Base-by-base conservation (phyloP, 805 yeast genomes). In the Starmerella davenportii region DNA sequence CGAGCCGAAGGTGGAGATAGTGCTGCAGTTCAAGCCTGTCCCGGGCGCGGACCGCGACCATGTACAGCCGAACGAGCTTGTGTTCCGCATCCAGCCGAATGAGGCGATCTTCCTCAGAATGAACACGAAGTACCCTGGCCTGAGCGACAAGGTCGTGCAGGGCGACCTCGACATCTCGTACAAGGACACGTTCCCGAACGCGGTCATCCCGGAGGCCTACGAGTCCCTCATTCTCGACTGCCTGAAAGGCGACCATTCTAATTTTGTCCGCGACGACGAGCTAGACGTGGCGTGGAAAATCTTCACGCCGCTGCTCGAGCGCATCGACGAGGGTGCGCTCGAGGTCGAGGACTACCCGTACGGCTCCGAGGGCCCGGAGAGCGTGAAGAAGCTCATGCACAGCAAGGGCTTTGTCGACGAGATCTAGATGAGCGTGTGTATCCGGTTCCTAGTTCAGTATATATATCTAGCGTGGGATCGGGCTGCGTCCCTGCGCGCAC, bases 211-310 rank as follows among this genome's bases (percentile, higher is more conserved):
- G 34, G 95, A 87, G 66, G 96, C 96, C 31, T 90, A 90, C 60
- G 98, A 90, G 65, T 79, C 95, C 1, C 72, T 90, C 51, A 81
- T 90, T 52, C 74, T 92, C 60, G 96, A 90, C 60, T 79, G 87
- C 46, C 61, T 78, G 55, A 69, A 72, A 49, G 96, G 92, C 41
- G 93, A 85, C 61, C 98, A 90, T 63, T 79, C 96, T 38, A 87
- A 87, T 65, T 90, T 90, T 57, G 96, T 90, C 25, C 77, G 98
- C 64, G 95, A 87, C 57, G 98, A 90, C 58, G 98, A 90, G 65
- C 70, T 90, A 55, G 95, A 85, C 40, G 74, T 77, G 42, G 77
- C 92, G 43, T 90, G 98, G 98, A 69, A 68, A 50, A 64, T 90
- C 42, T 90, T 87, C 66, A 90, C 96, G 16, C 96, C 96, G 15